Evolutionary conservation across 768 basidiomycete species (phyloP), one percentile per base, ranked within the genome.

Genomic region (Pulveroboletus sp.): DNA sequence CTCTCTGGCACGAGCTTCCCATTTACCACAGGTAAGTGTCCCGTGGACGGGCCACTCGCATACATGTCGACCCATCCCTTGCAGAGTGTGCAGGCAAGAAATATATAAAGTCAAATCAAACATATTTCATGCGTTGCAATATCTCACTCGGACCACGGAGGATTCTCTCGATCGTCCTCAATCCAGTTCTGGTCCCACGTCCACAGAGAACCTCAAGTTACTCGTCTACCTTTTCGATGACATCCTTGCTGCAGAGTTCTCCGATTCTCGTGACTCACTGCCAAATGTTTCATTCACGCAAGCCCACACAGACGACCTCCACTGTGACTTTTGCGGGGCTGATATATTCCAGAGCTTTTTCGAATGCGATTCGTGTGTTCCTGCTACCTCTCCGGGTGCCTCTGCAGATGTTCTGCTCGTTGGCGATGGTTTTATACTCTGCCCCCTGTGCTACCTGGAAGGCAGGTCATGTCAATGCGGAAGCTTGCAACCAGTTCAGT

Each of bases 311-410:
- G 68, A 67, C 43, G 35, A 72, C 16, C 71, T 78, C 30, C 69
- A 59, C 8, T 92, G 90, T 59, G 89, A 92, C 61, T 91, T 89
- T 62, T 93, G 90, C 58, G 83, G 81, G 16, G 79, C 78, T 3
- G 90, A 93, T 59, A 78, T 93, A 51, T 92, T 91, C 56, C 83
- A 89, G 55, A 83, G 84, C 52, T 90, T 83, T 63, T 86, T 92
- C 54, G 82, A 86, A 62, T 92, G 89, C 60, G 60, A 63, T 2
- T 50, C 56, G 1, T 86, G 87, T 57, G 65, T 69, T 50, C 39
- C 56, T n/a, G 22, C 50, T 6, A 42, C 52, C 35, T 47, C 59
- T 22, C 52, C 66, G 17, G 34, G 19, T 32, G 40, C 4, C 23
- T 51, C 56, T 8, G 12, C 34, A 11, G 54, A 43, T 35, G 40